Evolutionary conservation across 1,139 yeast species (phyloP).

Genomic region (Debaryomycetaceae sp.): DNA sequence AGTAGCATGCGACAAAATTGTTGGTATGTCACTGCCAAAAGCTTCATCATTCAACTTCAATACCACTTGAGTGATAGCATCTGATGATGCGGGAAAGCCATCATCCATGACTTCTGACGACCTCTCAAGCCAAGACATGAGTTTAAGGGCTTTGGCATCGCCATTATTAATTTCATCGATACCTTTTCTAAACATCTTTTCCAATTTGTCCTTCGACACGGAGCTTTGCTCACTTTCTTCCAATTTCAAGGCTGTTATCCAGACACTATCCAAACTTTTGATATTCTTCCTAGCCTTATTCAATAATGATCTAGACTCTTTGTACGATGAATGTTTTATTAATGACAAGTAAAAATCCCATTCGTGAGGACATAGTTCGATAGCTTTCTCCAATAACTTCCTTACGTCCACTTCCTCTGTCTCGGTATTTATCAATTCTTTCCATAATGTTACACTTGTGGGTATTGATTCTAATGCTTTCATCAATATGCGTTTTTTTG

Average conservation of each 20-base stretch:
- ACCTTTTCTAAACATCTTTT: constrained; percentile 51
- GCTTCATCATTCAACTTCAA: constrained; percentile 12
- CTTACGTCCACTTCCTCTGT: constrained; percentile 44
- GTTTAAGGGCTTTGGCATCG: constrained; percentile 18
- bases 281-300: constrained; percentile 58
- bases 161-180: constrained; percentile 33
- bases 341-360: constrained; percentile 60
- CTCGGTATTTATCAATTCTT: constrained; percentile 47
- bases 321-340: constrained; percentile 42
- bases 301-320: constrained; percentile 52
- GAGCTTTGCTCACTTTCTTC: constrained; percentile 54
- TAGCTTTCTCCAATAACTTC: constrained; percentile 61
- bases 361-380: constrained; percentile 63
- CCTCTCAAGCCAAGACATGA: constrained; percentile 43
- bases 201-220: constrained; percentile 32
- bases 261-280: constrained; percentile 51
- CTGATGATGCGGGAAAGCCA: constrained; percentile 31
- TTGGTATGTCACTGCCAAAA: constrained; percentile 6
- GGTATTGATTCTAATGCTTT: constrained; percentile 58
- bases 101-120: constrained; percentile 38
- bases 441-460: constrained; percentile 48
- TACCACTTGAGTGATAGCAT: constrained; percentile 31
- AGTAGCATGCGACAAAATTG: constrained; percentile 42
- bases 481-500: constrained; percentile 57
- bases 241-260: constrained; percentile 69